Evolutionary conservation across 2,329 filamentous ascomycete species (phyloP).

Genomic region (Trichoderma guizhouense): DNA sequence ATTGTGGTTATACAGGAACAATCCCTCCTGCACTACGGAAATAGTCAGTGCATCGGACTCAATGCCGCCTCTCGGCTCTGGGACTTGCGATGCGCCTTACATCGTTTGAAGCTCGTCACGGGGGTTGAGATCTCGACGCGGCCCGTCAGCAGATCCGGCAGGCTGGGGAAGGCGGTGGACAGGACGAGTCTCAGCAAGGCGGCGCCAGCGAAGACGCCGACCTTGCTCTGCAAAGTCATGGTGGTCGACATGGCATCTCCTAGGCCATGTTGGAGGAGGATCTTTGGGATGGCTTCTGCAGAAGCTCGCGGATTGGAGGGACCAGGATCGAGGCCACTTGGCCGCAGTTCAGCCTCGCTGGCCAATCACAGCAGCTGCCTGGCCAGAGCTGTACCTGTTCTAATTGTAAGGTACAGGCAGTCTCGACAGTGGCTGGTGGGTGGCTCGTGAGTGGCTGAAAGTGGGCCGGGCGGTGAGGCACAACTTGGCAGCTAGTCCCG

Average conservation of each 20-base stretch:
- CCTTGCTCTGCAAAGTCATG: constrained; percentile 42
- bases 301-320: neutral
- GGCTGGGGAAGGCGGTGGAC: constrained; percentile 73
- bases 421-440: neutral
- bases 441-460: constrained; percentile 5
- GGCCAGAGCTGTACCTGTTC: neutral
- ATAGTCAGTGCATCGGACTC: neutral
- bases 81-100: constrained; percentile 49
- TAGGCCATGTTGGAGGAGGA: constrained; percentile 22
- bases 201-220: constrained; percentile 68
- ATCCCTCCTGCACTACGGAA: constrained; percentile 79
- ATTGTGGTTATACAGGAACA: constrained; percentile 94
- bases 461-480: constrained; percentile 26
- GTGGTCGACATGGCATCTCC: constrained; percentile 36
- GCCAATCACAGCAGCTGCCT: neutral
- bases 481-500: constrained; percentile 19
- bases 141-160: constrained; percentile 81
- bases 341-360: constrained; percentile 23
- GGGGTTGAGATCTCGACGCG: constrained; percentile 96
- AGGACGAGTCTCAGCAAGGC: constrained; percentile 75
- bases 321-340: constrained; percentile 30
- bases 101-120: constrained; percentile 95
- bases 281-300: neutral
- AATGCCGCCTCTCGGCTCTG: neutral
- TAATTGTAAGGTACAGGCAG: neutral